phyloP scores from a whole-genome alignment of 176 grass and related monocot genomes.

The Alloteropsis semialata region DNA sequence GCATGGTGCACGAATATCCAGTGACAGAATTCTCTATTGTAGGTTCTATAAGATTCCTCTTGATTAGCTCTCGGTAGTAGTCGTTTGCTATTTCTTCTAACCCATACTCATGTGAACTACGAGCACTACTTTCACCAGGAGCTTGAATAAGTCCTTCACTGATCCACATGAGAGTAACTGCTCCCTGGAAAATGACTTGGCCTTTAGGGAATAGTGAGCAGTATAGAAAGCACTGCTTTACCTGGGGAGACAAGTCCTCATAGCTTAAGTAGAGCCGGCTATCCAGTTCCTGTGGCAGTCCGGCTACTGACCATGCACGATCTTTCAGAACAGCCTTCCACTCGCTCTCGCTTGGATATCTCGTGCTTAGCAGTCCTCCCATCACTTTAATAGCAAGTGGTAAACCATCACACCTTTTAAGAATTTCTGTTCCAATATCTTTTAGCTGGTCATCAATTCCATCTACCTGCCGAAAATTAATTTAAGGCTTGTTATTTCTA shows the following conservation, averaged over 20 bases:
- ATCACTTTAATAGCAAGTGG: conserved; percentile 28
- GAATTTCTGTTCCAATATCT: neutral
- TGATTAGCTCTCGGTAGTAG: conserved; percentile 9
- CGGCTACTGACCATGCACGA: neutral
- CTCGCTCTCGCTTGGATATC: neutral
- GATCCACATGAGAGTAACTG: conserved; percentile 8
- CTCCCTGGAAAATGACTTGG: too few species aligned
- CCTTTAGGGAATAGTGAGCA: conserved; percentile 10
- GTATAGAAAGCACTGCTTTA: conserved; percentile 33
- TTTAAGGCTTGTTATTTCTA: neutral
- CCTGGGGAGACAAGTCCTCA: neutral
- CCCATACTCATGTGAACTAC: neutral
- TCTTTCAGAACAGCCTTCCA: neutral
- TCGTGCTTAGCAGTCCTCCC: conserved; percentile 9
- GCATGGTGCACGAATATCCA: neutral
- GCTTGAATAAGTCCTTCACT: conserved; percentile 17
- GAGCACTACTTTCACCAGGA: too few species aligned
- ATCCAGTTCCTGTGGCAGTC: neutral
- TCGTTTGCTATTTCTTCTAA: neutral
- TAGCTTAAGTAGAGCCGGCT: conserved; percentile 2
- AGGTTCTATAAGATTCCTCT: conserved; percentile 18
- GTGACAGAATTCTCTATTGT: accelerated
- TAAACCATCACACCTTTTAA: conserved; percentile 5
- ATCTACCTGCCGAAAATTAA: neutral
- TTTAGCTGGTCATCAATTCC: neutral